phyloP scores from a whole-genome alignment of 2,329 filamentous ascomycete genomes.

The Penicillium sp. region DNA sequence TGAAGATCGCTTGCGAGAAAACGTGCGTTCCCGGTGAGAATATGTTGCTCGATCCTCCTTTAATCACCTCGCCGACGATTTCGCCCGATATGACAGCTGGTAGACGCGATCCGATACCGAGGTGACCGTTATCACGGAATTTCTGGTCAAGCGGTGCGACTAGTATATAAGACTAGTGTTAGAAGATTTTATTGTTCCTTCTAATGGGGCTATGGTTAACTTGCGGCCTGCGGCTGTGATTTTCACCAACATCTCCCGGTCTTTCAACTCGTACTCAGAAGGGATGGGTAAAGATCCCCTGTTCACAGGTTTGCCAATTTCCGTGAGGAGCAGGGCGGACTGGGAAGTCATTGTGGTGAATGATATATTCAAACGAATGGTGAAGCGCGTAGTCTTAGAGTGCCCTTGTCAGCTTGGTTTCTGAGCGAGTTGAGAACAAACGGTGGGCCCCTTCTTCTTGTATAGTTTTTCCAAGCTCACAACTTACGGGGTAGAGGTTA shows the following conservation, averaged over 20 bases:
- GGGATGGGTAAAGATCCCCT: background rate
- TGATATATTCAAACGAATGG: too few species aligned
- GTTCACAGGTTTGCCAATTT: background rate
- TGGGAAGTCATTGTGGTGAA: background rate
- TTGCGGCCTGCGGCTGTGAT: background rate
- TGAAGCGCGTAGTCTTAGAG: too few species aligned
- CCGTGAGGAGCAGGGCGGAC: background rate
- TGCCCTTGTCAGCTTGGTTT: too few species aligned
- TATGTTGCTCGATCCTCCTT: background rate
- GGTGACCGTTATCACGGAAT: background rate
- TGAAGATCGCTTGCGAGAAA: background rate
- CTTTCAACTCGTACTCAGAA: background rate
- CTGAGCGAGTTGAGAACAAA: too few species aligned
- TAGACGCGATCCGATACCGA: background rate
- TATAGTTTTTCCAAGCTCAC: too few species aligned
- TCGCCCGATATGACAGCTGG: background rate
- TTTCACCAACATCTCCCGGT: background rate
- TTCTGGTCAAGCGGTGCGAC: slow-evolving; percentile 2
- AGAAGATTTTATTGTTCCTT: too few species aligned
- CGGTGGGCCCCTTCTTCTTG: too few species aligned
- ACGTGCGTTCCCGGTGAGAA: background rate
- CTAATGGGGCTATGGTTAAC: background rate
- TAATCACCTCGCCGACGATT: background rate
- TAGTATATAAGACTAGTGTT: background rate
- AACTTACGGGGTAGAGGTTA: too few species aligned